Evolutionary conservation across 2,329 filamentous ascomycete species (phyloP).

Genomic region (Sporothrix phasma): DNA sequence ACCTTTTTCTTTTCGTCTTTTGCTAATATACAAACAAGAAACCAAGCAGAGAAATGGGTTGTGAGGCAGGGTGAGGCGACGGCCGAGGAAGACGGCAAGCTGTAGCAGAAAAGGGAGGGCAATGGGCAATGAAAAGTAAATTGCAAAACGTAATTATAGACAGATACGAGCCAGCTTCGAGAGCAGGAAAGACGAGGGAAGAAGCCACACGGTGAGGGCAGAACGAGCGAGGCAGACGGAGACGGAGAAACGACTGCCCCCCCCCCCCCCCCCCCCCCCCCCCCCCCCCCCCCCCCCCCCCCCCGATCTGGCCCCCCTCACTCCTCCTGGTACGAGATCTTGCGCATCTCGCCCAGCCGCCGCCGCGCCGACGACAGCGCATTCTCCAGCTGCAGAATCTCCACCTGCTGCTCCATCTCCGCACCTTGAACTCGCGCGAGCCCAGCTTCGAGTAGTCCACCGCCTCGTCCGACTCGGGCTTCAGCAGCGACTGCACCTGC

Average conservation of each 20-base stretch:
- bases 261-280: too few relatives aligned
- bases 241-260: neutral
- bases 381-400: slow-evolving; percentile 94
- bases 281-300: too few relatives aligned
- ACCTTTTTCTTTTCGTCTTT: neutral
- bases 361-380: slow-evolving; percentile 66
- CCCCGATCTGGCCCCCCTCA: slow-evolving; percentile 21
- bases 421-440: slow-evolving; percentile 94
- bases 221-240: neutral
- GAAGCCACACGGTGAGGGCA: too few relatives aligned
- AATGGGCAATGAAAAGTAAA: neutral
- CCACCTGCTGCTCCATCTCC: slow-evolving; percentile 99
- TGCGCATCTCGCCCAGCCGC: slow-evolving; percentile 91
- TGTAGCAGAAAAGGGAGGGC: neutral
- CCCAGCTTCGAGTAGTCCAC: slow-evolving; percentile 84
- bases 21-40: slow-evolving; percentile 8
- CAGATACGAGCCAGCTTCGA: neutral
- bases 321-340: slow-evolving; percentile 87
- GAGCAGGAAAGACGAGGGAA: neutral
- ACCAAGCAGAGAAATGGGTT: neutral
- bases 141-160: neutral
- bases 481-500: slow-evolving; percentile 91
- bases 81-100: neutral
- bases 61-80: neutral
- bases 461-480: slow-evolving; percentile 70